These are phyloP conservation scores for Erodium maritimum DNA, from an alignment of 345 rosid species.

Conservation along the genomic window DNA sequence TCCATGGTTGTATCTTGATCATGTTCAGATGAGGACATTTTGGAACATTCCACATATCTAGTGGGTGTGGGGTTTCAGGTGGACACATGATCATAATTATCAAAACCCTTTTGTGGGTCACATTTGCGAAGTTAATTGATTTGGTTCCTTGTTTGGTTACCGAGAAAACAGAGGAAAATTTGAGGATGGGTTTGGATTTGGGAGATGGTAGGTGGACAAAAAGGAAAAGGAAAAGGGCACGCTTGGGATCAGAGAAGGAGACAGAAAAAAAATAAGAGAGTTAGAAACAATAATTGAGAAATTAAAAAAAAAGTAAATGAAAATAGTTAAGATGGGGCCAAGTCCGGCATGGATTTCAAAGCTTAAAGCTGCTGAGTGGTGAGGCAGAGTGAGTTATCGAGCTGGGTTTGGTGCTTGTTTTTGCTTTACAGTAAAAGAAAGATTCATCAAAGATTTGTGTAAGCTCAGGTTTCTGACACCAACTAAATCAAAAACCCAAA, in stretches of 20 bases:
- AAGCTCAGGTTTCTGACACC: no score
- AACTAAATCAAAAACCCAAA: no score
- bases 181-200: no score
- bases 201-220: conserved; percentile 6
- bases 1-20: background rate
- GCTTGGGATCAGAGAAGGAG: conserved; percentile 47
- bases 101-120: background rate
- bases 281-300: background rate
- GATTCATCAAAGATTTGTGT: conserved; percentile 2
- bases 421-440: conserved; percentile 11
- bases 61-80: no score
- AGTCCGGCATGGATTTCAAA: no score
- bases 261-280: background rate
- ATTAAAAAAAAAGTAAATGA: no score
- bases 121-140: background rate
- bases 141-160: background rate
- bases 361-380: background rate
- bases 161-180: background rate
- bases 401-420: conserved; percentile 6
- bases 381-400: background rate
- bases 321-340: no score
- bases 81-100: no score
- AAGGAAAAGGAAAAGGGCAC: conserved; percentile 12
- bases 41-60: background rate
- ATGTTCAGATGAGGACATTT: background rate